phyloP scores from a whole-genome alignment of 2,329 filamentous ascomycete genomes.

The Alternaria atra region DNA sequence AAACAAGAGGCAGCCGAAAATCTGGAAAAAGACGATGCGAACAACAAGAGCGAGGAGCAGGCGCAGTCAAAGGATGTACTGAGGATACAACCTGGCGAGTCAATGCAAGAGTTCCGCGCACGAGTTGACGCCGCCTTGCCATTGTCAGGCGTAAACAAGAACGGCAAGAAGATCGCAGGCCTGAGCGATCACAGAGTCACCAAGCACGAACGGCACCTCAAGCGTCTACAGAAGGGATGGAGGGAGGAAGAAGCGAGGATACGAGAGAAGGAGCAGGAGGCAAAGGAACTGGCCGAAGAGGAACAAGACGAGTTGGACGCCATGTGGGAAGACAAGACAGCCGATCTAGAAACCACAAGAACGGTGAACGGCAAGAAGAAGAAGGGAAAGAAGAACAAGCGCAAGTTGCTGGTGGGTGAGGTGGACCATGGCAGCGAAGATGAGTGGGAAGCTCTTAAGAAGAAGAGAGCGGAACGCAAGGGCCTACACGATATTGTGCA shows the following conservation, averaged over 20 bases:
- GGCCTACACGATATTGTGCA: slow-evolving; percentile 69
- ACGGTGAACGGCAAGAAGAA: slow-evolving; percentile 58
- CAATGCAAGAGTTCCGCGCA: slow-evolving; percentile 79
- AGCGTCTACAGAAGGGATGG: slow-evolving; percentile 67
- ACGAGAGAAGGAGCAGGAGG: slow-evolving; percentile 81
- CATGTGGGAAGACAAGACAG: slow-evolving; percentile 69
- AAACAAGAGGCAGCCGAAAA: slow-evolving; percentile 13
- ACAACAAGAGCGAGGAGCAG: slow-evolving; percentile 35
- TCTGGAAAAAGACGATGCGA: slow-evolving; percentile 18
- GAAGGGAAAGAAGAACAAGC: slow-evolving; percentile 60
- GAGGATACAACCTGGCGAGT: slow-evolving; percentile 81
- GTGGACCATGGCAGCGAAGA: slow-evolving; percentile 70
- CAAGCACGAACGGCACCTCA: slow-evolving; percentile 82
- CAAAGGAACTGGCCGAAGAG: slow-evolving; percentile 71
- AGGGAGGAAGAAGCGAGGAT: slow-evolving; percentile 62
- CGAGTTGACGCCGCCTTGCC: slow-evolving; percentile 88
- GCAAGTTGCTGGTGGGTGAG: slow-evolving; percentile 60
- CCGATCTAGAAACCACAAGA: slow-evolving; percentile 65
- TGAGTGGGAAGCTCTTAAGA: slow-evolving; percentile 79
- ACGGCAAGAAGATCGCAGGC: slow-evolving; percentile 70
- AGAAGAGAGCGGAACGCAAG: slow-evolving; percentile 63
- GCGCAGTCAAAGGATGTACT: slow-evolving; percentile 19
- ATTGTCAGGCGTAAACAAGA: slow-evolving; percentile 70
- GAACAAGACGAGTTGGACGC: slow-evolving; percentile 70
- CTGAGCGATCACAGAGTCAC: slow-evolving; percentile 73